phyloP scores from a whole-genome alignment of 768 basidiomycete genomes.

The Collybia nuda region DNA sequence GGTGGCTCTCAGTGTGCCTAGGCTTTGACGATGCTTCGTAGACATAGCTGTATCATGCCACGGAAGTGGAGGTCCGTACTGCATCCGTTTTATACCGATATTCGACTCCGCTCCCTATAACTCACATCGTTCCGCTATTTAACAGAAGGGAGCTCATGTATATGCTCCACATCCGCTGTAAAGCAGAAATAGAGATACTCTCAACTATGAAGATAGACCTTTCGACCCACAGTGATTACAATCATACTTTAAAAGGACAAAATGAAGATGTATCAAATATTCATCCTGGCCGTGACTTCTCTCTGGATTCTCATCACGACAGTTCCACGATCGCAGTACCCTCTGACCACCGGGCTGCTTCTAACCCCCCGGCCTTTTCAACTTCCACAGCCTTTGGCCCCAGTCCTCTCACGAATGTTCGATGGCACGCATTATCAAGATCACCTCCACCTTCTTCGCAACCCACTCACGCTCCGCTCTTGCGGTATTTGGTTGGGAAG shows the following conservation, averaged over 20 bases:
- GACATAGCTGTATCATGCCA: constrained; percentile 42
- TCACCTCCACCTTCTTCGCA: constrained; percentile 1
- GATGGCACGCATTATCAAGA: neutral
- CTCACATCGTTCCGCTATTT: constrained; percentile 4
- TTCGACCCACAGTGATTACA: neutral
- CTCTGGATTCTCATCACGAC: neutral
- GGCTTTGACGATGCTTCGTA: constrained; percentile 65
- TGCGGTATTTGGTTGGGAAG: constrained; percentile 24
- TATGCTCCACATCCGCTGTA: constrained; percentile 80
- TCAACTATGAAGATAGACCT: constrained; percentile 16
- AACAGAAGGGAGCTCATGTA: constrained; percentile 75
- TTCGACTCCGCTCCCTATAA: neutral
- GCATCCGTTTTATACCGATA: neutral
- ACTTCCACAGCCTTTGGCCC: neutral
- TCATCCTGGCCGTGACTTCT: too few species aligned
- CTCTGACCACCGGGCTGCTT: neutral
- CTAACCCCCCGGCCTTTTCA: neutral
- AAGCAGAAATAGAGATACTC: constrained; percentile 90
- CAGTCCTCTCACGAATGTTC: constrained; percentile 5
- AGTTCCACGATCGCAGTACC: neutral
- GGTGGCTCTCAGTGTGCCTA: constrained; percentile 20
- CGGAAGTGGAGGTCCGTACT: constrained; percentile 60
- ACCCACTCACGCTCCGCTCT: constrained; percentile 16
- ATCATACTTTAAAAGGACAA: neutral
- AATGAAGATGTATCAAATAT: neutral